Evolutionary conservation across 1,139 yeast genomes (phyloP).

Genomic region (Geotrichum histeridarum): DNA sequence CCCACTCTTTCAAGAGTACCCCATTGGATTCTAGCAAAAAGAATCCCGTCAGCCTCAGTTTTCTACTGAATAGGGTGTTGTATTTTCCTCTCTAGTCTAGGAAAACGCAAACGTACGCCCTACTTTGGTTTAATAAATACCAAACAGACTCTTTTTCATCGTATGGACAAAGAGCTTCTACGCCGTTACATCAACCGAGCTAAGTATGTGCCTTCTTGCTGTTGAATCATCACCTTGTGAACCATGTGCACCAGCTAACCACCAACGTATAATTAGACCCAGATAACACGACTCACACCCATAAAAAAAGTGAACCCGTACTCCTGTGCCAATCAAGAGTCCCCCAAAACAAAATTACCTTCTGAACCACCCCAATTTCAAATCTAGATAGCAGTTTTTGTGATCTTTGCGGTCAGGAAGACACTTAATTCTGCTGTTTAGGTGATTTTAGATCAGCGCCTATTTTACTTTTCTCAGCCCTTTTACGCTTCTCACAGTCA

Average conservation of each 20-base stretch:
- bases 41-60: slow-evolving; percentile 7
- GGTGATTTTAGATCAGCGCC: slow-evolving; percentile 7
- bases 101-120: slow-evolving; percentile 27
- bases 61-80: slow-evolving; percentile 26
- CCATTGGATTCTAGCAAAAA: neutral
- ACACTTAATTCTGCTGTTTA: slow-evolving; percentile 21
- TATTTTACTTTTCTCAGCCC: neutral
- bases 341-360: slow-evolving; percentile 6
- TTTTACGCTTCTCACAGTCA: neutral
- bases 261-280: slow-evolving; percentile 19
- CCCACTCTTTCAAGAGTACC: neutral
- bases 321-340: slow-evolving; percentile 16
- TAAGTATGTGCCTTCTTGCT: slow-evolving; percentile 30
- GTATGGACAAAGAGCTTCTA: slow-evolving; percentile 40
- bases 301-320: slow-evolving; percentile 46
- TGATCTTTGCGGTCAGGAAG: slow-evolving; percentile 21
- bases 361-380: neutral
- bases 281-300: slow-evolving; percentile 41
- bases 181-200: slow-evolving; percentile 41
- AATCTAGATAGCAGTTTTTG: slow-evolving; percentile 21
- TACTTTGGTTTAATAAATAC: slow-evolving; percentile 22
- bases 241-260: neutral
- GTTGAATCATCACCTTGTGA: neutral
- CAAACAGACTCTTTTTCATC: slow-evolving; percentile 26
- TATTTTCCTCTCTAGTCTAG: slow-evolving; percentile 29